These are phyloP conservation scores for Rosa rugosa DNA, from an alignment of 306 rosid species.

Conservation along the genomic window DNA sequence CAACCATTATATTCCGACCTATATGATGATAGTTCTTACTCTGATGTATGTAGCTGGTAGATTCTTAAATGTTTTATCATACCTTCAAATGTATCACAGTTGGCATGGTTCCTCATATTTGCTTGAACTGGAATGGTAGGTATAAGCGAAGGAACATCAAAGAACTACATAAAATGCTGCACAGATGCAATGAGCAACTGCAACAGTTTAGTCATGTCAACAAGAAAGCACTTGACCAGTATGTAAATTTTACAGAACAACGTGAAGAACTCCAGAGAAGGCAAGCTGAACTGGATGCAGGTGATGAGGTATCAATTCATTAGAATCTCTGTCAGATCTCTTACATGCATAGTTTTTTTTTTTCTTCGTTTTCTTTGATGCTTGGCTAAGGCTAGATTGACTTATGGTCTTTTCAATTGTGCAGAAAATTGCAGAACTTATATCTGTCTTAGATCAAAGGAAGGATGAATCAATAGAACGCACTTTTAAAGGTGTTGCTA, in stretches of 20 bases:
- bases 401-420: constrained; percentile 24
- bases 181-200: constrained; percentile 86
- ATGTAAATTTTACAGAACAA: constrained; percentile 92
- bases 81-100: background rate
- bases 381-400: constrained; percentile 8
- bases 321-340: constrained; percentile 8
- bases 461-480: constrained; percentile 97
- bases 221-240: constrained; percentile 96
- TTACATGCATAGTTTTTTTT: background rate
- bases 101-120: constrained; percentile 11
- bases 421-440: constrained; percentile 93
- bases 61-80: background rate
- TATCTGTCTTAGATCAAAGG: constrained; percentile 86
- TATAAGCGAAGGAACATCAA: constrained; percentile 75
- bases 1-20: background rate
- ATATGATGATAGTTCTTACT: background rate
- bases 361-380: background rate
- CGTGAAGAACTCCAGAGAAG: constrained; percentile 97
- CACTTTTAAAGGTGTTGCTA: constrained; percentile 97
- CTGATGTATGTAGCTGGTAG: constrained; percentile 1
- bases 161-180: constrained; percentile 82
- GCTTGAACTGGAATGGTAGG: constrained; percentile 45
- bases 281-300: constrained; percentile 93
- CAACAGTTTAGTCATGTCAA: constrained; percentile 95
- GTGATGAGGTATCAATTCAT: constrained; percentile 71